Evolutionary conservation across 495 filamentous ascomycete species (phyloP), one percentile per base, ranked within the genome.

Genomic region (Gamarada debralockiae): DNA sequence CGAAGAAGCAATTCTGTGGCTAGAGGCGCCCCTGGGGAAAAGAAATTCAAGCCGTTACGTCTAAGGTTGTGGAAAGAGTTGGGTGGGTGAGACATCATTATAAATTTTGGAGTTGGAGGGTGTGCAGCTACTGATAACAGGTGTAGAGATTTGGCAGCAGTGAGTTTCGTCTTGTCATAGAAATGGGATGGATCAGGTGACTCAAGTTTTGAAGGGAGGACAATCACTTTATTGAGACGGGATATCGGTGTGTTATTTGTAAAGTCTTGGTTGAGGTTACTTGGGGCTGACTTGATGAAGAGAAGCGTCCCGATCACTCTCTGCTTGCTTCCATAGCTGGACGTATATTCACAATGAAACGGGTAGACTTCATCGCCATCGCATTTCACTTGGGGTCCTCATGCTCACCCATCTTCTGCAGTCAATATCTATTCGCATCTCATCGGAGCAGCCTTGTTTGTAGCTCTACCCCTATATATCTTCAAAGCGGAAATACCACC

Each of bases 371-470:
- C n/a, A 10, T 10, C 27, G 10, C 27, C 27, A 29, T 5, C 27
- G 27, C 10, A 29, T 4, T 5, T n/a, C 27, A 29, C 10, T 29
- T 29, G 10, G 27, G 5, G 27, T 29, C 27, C 4, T 10, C 5
- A 29, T 29, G n/a, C 47, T 38, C 25, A 14, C 15, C 12, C 14
- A 12, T 58, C 27, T 33, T 25, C 31, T 14, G 8, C 36, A 74
- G 74, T 79, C 14, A 80, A 79, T 51, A 81, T 80, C 18, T 71
- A 70, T 41, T 74, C 75, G 1, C 79, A 80, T 55, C 21, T 75
- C 17, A 7, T 79, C 39, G 77, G 78, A 4, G 64, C 75, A 0
- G 4, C 69, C 10, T n/a, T 79, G 10, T 80, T 79, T 50, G 20
- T 70, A 21, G 41, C 55, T 15, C 41, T 72, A 20, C 74, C 75